Evolutionary conservation across 1,139 yeast species (phyloP).

Genomic region (Protomyces pachydermus): DNA sequence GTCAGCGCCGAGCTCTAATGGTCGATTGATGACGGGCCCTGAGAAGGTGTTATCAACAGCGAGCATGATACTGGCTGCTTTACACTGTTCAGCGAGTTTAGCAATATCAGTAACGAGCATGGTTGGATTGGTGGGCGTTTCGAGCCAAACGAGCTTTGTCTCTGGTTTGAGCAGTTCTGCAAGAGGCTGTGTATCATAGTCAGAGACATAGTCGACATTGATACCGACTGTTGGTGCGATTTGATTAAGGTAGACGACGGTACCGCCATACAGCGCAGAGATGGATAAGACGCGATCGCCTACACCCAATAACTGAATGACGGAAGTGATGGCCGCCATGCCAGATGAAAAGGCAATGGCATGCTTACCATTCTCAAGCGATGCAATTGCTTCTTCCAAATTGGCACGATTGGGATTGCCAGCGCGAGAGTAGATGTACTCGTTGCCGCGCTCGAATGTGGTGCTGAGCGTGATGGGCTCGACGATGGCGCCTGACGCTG

Average conservation of each 20-base stretch:
- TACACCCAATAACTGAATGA: slow-evolving; percentile 67
- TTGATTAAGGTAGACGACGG: slow-evolving; percentile 83
- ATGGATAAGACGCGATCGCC: slow-evolving; percentile 59
- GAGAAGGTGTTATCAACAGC: slow-evolving; percentile 92
- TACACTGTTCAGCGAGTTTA: slow-evolving; percentile 38
- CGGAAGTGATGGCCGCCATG: slow-evolving; percentile 75
- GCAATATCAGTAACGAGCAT: slow-evolving; percentile 70
- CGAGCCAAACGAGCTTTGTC: slow-evolving; percentile 70
- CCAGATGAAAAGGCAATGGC: slow-evolving; percentile 83
- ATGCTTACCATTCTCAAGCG: slow-evolving; percentile 69
- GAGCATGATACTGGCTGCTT: slow-evolving; percentile 48
- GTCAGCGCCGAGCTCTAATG: slow-evolving; percentile 76
- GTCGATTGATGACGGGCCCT: slow-evolving; percentile 87
- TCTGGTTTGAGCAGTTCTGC: slow-evolving; percentile 37
- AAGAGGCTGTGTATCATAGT: slow-evolving; percentile 41
- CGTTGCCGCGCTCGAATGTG: slow-evolving; percentile 75
- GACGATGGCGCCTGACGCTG: slow-evolving; percentile 79
- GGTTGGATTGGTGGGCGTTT: slow-evolving; percentile 85
- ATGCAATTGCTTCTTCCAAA: slow-evolving; percentile 73
- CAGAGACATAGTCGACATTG: slow-evolving; percentile 55
- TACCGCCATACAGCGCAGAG: slow-evolving; percentile 84
- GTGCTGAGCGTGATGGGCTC: slow-evolving; percentile 81
- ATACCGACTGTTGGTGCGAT: slow-evolving; percentile 81
- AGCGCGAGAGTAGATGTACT: slow-evolving; percentile 78
- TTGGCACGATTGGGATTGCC: slow-evolving; percentile 84